Evolutionary conservation across 2,329 filamentous ascomycete species (phyloP), one percentile per base, ranked within the genome.

Genomic region (Anthostomella pinea): DNA sequence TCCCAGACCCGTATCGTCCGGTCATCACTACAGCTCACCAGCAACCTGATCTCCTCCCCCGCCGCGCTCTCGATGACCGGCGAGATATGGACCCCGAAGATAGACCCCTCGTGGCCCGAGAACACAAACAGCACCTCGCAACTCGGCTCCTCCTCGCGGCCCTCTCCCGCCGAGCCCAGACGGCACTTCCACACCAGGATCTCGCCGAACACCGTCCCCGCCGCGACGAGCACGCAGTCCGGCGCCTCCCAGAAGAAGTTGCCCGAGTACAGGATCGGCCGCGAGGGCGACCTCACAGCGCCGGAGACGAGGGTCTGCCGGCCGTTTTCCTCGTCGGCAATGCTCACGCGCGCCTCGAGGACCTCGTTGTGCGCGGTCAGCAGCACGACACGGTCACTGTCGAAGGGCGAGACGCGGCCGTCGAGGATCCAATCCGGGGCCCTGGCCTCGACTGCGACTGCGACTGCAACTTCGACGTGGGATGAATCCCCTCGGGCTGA

Each of bases 1-100:
- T 95, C 80, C 91, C 93, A 97, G 2, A 97, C 65, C 10, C 87
- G 75, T 15, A 98, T 79, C 0, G 89, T 95, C 33, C 93, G 77
- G 62, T 98, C 93, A 57, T 98, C 93, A 55, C 91, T 97, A 59
- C 93, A 98, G 53, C 87, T 96, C 10, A 84, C 86, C 21, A 98
- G 70, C n/a, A 95, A 61, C 33, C 85, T 72, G 17, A 68, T 66
- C 14, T 57, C 57, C 6, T 54, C 57, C 0, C 65, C 67, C 10
- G 65, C 59, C 2, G 58, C 44, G 15, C 64, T 48, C 6, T 45
- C 43, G 14, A 83, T 60, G 48, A 66, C 56, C 1, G 74, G 66
- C 0, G 88, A 95, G 22, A 97, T 84, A 20, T 81, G 74, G 3
- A 98, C 85, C 2, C 88, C 90, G 49, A 96, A 98, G 18, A 98